Base-by-base conservation (phyloP, 257 asterid genomes). In the Nicotiana attenuata region DNA sequence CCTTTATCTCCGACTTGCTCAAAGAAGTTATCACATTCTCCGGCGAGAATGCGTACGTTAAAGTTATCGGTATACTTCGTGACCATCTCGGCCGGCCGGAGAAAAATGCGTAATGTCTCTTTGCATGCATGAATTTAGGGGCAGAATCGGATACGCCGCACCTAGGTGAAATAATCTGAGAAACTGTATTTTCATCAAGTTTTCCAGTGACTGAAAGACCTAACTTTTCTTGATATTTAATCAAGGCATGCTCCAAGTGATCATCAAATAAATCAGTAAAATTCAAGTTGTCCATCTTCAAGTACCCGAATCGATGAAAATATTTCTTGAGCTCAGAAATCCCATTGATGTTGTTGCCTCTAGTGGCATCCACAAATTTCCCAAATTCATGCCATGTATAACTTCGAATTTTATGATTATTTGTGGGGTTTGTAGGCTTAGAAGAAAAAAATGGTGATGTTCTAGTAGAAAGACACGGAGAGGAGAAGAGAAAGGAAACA, bases 61-160 rank as follows among this genome's bases (percentile, higher is more conserved):
- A 87, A 63, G 80, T 91, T 86, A 91, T 92, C 14, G 99, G 98
- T 8, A 78, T 82, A 31, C 68, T 77, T 38, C 97, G 64, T 0
- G 61, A 67, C 99, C 97, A 95, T 80, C 97, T 71, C 2, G 97
- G 98, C 50, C 73, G 85, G 22, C 94, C 93, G 6, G 88, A 63
- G 89, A 95, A 95, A 84, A 84, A 93, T 64, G 81, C 87, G 55
- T 84, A 96, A 6, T 82, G 81, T 29, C 56, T 61, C 5, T 33
- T 78, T 11, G 81, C 84, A 35, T 47, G 91, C 77, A 76, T 50
- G 57, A 22, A 6, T 9, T 66, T 1, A 5, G 77, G 76, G 8
- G 22, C 13, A 3, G 19, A 45, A 76, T 96, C 98, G 0, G 89
- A 77, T 10, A 96, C 89, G 24, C 97, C 98, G 28, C 98, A 94